A percentile compares a stretch with the other conserved stretches of the same genome.
These are phyloP conservation scores for Ascochyta koolunga DNA, from an alignment of 2,329 filamentous ascomycete species.

Conservation along the genomic window DNA sequence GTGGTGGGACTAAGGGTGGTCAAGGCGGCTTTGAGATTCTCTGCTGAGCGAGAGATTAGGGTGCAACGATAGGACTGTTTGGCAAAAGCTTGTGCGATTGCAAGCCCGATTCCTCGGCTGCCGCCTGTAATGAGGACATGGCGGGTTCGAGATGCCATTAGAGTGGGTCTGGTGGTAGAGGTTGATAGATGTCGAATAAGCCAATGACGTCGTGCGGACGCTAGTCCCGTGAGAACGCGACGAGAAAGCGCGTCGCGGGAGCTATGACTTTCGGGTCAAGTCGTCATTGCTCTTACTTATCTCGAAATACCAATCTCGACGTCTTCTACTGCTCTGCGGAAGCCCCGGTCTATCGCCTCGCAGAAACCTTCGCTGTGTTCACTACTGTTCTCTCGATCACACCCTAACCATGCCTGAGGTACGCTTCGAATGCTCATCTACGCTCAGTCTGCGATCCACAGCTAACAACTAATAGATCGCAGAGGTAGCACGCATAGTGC, in stretches of 20 bases:
- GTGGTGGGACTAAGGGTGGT: constrained; percentile 21
- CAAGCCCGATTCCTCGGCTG: constrained; percentile 47
- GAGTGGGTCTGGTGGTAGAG: background rate
- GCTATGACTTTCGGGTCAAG: constrained; percentile 8
- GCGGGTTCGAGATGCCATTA: constrained; percentile 14
- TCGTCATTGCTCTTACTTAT: constrained; percentile 9
- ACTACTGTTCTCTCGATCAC: background rate
- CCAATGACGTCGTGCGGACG: constrained; percentile 32
- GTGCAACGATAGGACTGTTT: constrained; percentile 37
- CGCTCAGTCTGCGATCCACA: background rate
- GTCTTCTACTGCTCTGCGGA: background rate
- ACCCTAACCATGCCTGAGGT: constrained; percentile 45
- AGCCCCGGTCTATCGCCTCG: background rate
- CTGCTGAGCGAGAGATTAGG: constrained; percentile 38
- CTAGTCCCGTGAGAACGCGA: constrained; percentile 39
- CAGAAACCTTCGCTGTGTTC: background rate
- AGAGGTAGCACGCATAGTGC: constrained; percentile 79
- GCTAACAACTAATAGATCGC: constrained; percentile 45
- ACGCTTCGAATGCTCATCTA: background rate
- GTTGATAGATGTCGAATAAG: constrained; percentile 11
- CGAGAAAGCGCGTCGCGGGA: constrained; percentile 7
- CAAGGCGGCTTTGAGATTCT: constrained; percentile 31
- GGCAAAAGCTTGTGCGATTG: constrained; percentile 45
- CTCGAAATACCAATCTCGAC: background rate
- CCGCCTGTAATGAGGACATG: constrained; percentile 49